Evolutionary conservation across 805 yeast species (phyloP).

Genomic region (Danielia oregonensis): DNA sequence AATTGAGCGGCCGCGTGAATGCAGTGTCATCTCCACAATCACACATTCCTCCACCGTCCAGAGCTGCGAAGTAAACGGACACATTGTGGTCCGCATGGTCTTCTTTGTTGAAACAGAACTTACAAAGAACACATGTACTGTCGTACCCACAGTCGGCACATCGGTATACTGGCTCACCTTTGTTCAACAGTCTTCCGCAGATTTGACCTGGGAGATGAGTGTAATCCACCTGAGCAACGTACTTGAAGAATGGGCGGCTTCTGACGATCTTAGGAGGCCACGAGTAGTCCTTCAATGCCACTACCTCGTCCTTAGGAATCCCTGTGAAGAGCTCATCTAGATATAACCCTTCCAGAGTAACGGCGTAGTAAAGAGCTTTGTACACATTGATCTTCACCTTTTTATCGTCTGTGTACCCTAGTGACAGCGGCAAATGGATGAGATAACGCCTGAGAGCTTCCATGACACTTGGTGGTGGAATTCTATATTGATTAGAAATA

Average conservation of each 20-base stretch:
- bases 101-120: constrained; percentile 63
- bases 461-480: constrained; percentile 1
- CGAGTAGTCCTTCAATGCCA: constrained; percentile 1
- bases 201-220: constrained; percentile 56
- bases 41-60: constrained; percentile 55
- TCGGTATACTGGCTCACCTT: constrained; percentile 65
- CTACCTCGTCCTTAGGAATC: constrained; percentile 1
- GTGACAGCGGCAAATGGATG: constrained; percentile 12
- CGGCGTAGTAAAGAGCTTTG: constrained; percentile 28
- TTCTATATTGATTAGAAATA: too few species aligned
- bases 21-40: constrained; percentile 74
- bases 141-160: constrained; percentile 77
- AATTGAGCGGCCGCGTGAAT: constrained; percentile 51
- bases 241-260: constrained; percentile 8
- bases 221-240: constrained; percentile 9
- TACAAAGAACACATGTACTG: constrained; percentile 74
- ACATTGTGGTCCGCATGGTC: constrained; percentile 71
- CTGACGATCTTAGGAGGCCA: constrained; percentile 4
- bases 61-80: constrained; percentile 45
- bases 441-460: constrained; percentile 24
- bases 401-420: constrained; percentile 5
- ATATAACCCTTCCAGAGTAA: constrained; percentile 13
- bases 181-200: constrained; percentile 61
- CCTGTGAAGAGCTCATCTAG: constrained; percentile 12
- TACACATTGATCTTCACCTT: constrained; percentile 16